Conservation (phyloP, 2,329 filamentous ascomycete species). For the Fusarium solani-melongenae region DNA sequence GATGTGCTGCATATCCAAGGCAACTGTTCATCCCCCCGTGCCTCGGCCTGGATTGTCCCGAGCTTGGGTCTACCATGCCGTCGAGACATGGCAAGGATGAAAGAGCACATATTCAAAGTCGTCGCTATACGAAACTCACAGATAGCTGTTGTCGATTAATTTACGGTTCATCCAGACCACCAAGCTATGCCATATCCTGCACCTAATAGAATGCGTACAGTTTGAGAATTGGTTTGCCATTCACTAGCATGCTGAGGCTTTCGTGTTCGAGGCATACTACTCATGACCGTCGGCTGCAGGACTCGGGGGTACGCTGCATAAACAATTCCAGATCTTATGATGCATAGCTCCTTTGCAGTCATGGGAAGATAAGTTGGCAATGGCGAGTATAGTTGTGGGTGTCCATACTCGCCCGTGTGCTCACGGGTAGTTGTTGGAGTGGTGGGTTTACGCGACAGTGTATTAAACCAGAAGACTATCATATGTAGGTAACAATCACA, state of each 20-base stretch:
- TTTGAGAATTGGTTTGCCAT: background rate
- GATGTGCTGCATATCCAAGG: constrained; percentile 1
- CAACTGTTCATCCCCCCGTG: background rate
- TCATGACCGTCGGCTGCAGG: background rate
- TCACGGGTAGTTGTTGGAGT: background rate
- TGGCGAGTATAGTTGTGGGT: background rate
- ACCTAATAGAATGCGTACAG: background rate
- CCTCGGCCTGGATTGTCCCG: constrained; percentile 1
- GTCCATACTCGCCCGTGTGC: background rate
- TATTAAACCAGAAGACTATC: background rate
- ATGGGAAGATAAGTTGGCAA: background rate
- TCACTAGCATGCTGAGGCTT: background rate
- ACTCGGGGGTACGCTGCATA: background rate
- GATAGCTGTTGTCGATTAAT: no score
- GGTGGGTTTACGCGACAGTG: background rate
- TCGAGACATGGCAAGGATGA: background rate
- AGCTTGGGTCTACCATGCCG: background rate
- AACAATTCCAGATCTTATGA: background rate
- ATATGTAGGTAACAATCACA: background rate
- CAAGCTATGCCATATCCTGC: background rate
- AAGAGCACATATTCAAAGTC: background rate
- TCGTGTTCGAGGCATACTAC: background rate
- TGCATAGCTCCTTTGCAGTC: background rate
- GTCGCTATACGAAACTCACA: background rate
- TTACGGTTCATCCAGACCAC: background rate